Conservation (phyloP, 2,329 filamentous ascomycete genomes). For the Fonsecaea multimorphosa region DNA sequence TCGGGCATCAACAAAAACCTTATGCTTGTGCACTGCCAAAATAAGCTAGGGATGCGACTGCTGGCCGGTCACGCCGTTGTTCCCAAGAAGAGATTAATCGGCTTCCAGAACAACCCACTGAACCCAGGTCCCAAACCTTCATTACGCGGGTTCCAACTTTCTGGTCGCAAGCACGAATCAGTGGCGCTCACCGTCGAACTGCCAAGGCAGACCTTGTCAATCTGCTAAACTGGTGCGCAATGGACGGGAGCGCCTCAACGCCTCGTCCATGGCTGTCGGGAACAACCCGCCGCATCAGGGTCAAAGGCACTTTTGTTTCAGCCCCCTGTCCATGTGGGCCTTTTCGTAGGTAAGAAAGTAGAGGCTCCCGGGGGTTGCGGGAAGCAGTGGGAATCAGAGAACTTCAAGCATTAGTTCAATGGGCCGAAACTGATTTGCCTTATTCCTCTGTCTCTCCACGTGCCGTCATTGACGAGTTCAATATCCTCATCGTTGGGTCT, state of each 20-base stretch:
- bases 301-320: conserved; percentile 35
- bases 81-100: conserved; percentile 27
- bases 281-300: conserved; percentile 26
- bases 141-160: conserved; percentile 18
- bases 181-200: conserved; percentile 26
- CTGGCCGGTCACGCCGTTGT: conserved; percentile 3
- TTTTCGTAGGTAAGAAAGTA: conserved; percentile 35
- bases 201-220: conserved; percentile 12
- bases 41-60: neutral
- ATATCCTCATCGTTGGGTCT: conserved; percentile 25
- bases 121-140: conserved; percentile 17
- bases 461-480: conserved; percentile 27
- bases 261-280: conserved; percentile 30
- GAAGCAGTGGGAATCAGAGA: conserved; percentile 29
- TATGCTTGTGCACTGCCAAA: neutral
- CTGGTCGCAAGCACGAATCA: conserved; percentile 5
- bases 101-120: conserved; percentile 31
- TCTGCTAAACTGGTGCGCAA: conserved; percentile 22
- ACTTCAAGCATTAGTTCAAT: conserved; percentile 30
- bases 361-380: conserved; percentile 29
- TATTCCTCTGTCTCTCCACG: conserved; percentile 24
- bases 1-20: conserved; percentile 30
- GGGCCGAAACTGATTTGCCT: conserved; percentile 21
- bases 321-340: conserved; percentile 30
- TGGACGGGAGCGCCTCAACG: conserved; percentile 24